Conservation (phyloP, 176 grass and related monocot species). For the Ampelocalamus luodianensis region DNA sequence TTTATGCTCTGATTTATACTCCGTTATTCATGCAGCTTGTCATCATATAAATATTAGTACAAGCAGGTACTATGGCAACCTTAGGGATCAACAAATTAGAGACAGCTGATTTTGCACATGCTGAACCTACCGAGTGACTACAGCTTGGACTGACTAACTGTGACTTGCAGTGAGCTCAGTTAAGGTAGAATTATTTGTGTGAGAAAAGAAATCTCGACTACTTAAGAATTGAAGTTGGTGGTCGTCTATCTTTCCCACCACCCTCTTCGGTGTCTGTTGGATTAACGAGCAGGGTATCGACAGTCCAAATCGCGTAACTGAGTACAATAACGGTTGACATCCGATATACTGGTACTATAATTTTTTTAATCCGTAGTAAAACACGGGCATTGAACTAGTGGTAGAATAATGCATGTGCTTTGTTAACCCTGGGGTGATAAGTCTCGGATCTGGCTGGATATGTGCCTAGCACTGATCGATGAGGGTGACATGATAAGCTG, state of each 20-base stretch:
- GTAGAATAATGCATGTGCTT: background rate
- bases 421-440: background rate
- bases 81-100: background rate
- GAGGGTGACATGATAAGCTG: background rate
- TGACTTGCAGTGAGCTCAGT: background rate
- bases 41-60: background rate
- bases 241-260: too few relatives aligned
- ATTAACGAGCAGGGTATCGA: too few relatives aligned
- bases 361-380: too few relatives aligned
- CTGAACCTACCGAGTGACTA: too few relatives aligned
- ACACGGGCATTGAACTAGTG: too few relatives aligned
- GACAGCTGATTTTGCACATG: background rate
- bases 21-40: background rate
- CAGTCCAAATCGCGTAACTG: too few relatives aligned
- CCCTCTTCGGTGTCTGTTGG: too few relatives aligned
- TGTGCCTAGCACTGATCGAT: background rate
- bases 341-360: too few relatives aligned
- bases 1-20: background rate
- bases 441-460: conserved; percentile 38
- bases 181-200: too few relatives aligned
- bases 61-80: background rate
- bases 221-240: too few relatives aligned
- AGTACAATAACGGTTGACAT: too few relatives aligned
- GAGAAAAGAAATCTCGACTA: too few relatives aligned
- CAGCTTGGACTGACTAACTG: background rate